Base-by-base conservation (phyloP, 2,329 filamentous ascomycete species). In the Beauveria pseudobassiana region DNA sequence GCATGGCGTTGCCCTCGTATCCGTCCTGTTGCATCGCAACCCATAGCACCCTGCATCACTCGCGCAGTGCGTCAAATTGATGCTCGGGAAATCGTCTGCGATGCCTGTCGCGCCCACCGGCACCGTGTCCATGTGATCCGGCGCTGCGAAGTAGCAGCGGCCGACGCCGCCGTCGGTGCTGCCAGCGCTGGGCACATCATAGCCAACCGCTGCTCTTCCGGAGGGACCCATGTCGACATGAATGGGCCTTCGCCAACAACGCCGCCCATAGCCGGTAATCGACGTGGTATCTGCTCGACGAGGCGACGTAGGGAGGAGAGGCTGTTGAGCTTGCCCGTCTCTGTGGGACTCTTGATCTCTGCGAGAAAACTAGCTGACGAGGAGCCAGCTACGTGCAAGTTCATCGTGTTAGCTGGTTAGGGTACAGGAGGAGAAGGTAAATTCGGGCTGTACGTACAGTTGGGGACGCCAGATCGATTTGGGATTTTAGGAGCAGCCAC, bases 331-430 rank as follows among this genome's bases (percentile, higher is more conserved):
- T 57, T 45, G 28, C 12, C 22, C 20, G 49, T 22, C 6, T 57
- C 43, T 3, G 45, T n/a, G 12, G 43, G 28, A 30, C 82, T 81
- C 10, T 85, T 81, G 20, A 87, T 79, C 50, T 84, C 73, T 61
- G 87, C 82, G 3, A 87, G 73, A 66, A 83, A 87, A 0, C 85
- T 84, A 6, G 87, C 73, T 0, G 82, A 83, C 1, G 84, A 83
- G 2, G 85, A 84, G 65, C 87, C 82, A n/a, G 85, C 85, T 63
- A 87, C 77, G 87, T 30, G 28, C 28, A 30, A 30, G 28, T 30
- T 30, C 28, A 30, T 30, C 28, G 28, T 8, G 28, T 30, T 30
- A 30, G 28, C 28, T 46, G 8, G 16, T 20, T 26, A 30, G 22
- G 9, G 28, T 40, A 18, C 7, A n/a, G 3, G 3, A 30, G 8